Base-by-base conservation (phyloP, 768 basidiomycete species). In the Pisolithus albus region DNA sequence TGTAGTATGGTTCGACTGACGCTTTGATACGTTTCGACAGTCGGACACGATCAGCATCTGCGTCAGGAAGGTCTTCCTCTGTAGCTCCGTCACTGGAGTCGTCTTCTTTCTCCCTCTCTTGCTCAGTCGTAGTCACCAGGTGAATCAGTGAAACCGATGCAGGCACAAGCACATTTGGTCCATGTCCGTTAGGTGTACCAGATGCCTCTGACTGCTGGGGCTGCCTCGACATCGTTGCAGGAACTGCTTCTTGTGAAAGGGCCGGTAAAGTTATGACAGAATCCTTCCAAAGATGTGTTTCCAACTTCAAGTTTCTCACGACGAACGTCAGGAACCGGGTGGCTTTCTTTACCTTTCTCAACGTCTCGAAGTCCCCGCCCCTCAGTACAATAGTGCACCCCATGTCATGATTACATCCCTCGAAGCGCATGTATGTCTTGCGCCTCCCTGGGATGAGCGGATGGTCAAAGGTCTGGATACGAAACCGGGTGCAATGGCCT, bases 351-450 rank as follows among this genome's bases (percentile, higher is more conserved):
- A 98, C 79, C 49, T 85, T 84, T 47, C 79, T 78, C 50, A 99
- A 71, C 0, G 82, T 89, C 37, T 86, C 85, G 50, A 86, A 76
- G 61, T 94, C 81, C 4, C 82, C 93, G 9, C 96, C 96, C 40
- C 96, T 80, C 43, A 99, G 68, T 37, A 98, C 77, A 58, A 99
- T 86, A 2, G 96, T 98, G 57, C 93, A 97, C 0, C 94, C 94
- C 79, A 91, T 87, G 56, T 96, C 91, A 46, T 81, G 80, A 62
- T 81, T 87, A 61, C 94, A 96, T 2, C 95, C 95, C 68, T 99
- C 96, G 61, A 99, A 98, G 1, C 96, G 86, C 92, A 99, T 93
- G 63, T 92, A 88, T 0, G 95, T 92, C 74, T 99, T 99, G 51
- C 96, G 78, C 16, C 79, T 80, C 18, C 92, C 93, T n/a, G 94